These are phyloP conservation scores for Golubevia pallescens DNA, from an alignment of 1,284 basidiomycete species.

Conservation along the genomic window DNA sequence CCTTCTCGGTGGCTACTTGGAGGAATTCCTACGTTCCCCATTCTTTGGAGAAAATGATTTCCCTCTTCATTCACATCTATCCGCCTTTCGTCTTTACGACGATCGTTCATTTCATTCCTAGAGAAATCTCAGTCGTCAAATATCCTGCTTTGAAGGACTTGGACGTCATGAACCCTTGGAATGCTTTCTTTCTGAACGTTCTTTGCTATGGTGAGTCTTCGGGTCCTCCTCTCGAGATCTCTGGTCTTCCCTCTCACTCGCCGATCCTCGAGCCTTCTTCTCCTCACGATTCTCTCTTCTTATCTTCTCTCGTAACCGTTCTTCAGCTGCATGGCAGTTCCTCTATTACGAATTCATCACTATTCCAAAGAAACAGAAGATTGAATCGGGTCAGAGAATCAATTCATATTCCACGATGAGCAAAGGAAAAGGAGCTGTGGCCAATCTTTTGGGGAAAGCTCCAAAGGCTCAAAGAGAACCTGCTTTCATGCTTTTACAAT, in stretches of 20 bases:
- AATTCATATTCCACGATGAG: conserved; percentile 41
- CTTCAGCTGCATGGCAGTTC: conserved; percentile 83
- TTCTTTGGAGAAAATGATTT: conserved; percentile 89
- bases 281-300: neutral
- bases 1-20: conserved; percentile 93
- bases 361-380: conserved; percentile 25
- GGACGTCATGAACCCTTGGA: conserved; percentile 71
- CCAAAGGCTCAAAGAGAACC: conserved; percentile 28
- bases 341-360: conserved; percentile 67
- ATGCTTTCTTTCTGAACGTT: conserved; percentile 73
- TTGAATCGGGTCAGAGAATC: conserved; percentile 44
- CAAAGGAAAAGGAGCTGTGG: conserved; percentile 43
- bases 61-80: conserved; percentile 87
- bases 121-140: conserved; percentile 69
- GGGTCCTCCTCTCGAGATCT: neutral
- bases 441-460: conserved; percentile 38
- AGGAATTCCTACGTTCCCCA: conserved; percentile 95
- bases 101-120: conserved; percentile 84
- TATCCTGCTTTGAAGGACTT: conserved; percentile 80
- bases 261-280: neutral
- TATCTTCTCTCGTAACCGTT: neutral
- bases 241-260: neutral
- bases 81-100: conserved; percentile 84
- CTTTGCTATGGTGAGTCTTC: conserved; percentile 80
- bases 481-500: conserved; percentile 29